A percentile compares a stretch with the other conserved stretches of the same genome.
These are phyloP conservation scores for Nelumbo lutea DNA, from an alignment of 164 flowering plant species.

Conservation along the genomic window DNA sequence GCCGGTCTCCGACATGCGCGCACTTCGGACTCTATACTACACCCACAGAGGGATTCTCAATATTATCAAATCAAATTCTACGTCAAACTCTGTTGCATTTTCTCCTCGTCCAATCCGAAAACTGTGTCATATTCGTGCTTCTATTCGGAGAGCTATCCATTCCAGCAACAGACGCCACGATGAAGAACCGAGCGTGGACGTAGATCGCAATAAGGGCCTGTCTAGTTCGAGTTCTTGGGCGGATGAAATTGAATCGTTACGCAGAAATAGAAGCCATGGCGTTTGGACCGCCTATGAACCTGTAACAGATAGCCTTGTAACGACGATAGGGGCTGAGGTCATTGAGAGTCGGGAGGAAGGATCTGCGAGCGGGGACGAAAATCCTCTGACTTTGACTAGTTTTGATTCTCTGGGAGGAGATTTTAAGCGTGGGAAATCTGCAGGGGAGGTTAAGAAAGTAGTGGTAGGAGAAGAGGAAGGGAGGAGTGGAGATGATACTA, in stretches of 20 bases:
- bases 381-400: not conserved
- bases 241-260: not conserved
- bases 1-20: constrained; percentile 43
- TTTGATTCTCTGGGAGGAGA: constrained; percentile 3
- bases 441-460: not conserved
- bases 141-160: constrained; percentile 1
- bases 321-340: constrained; percentile 1
- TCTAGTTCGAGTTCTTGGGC: constrained; percentile 2
- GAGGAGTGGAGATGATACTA: not conserved
- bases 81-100: constrained; percentile 6
- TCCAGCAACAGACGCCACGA: constrained; percentile 7
- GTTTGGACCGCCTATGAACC: constrained; percentile 31
- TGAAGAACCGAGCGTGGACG: constrained; percentile 3
- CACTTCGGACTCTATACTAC: constrained; percentile 23
- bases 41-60: constrained; percentile 18
- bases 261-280: constrained; percentile 9
- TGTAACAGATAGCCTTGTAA: constrained; percentile 8
- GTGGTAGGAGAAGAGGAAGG: not conserved
- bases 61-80: constrained; percentile 5
- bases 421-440: not conserved
- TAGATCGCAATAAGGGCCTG: constrained; percentile 2
- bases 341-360: not conserved
- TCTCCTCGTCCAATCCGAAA: constrained; percentile 7
- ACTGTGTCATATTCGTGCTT: constrained; percentile 19
- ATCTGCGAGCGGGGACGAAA: not conserved